phyloP scores from a whole-genome alignment of 495 filamentous ascomycete genomes.

The Achaetomiella virescens region DNA sequence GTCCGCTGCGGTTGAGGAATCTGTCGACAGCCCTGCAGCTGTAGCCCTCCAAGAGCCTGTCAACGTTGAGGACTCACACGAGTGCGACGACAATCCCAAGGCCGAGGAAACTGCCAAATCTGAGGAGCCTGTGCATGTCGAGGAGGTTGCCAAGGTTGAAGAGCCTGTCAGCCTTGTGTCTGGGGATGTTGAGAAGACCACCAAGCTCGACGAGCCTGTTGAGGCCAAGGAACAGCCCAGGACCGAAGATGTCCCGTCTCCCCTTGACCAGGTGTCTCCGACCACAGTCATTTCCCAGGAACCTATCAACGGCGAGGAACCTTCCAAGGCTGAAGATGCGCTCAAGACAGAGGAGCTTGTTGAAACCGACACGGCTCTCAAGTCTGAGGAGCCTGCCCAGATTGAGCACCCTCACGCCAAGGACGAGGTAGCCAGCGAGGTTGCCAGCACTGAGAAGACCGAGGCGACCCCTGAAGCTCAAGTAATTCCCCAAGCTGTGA shows the following conservation, averaged over 20 bases:
- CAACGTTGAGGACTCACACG: no score
- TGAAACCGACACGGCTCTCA: neutral
- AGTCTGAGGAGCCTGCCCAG: neutral
- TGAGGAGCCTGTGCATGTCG: neutral
- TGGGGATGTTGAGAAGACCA: no score
- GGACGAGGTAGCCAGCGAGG: no score
- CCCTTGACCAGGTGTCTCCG: neutral
- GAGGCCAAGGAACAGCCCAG: neutral
- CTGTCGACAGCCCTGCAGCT: no score
- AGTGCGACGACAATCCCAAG: neutral
- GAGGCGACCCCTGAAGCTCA: neutral
- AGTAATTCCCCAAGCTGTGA: neutral
- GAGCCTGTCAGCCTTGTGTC: neutral
- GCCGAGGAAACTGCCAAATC: neutral
- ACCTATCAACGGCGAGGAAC: no score
- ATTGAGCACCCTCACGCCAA: neutral
- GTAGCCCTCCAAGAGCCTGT: no score
- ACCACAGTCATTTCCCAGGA: no score
- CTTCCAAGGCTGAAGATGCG: neutral
- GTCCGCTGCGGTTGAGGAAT: neutral
- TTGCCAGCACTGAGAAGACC: neutral
- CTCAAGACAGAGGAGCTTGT: neutral
- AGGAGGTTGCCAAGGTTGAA: neutral
- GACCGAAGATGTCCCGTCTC: neutral
- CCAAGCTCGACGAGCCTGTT: no score